phyloP scores from a whole-genome alignment of 2,329 filamentous ascomycete species.

The Botrytis galanthina region DNA sequence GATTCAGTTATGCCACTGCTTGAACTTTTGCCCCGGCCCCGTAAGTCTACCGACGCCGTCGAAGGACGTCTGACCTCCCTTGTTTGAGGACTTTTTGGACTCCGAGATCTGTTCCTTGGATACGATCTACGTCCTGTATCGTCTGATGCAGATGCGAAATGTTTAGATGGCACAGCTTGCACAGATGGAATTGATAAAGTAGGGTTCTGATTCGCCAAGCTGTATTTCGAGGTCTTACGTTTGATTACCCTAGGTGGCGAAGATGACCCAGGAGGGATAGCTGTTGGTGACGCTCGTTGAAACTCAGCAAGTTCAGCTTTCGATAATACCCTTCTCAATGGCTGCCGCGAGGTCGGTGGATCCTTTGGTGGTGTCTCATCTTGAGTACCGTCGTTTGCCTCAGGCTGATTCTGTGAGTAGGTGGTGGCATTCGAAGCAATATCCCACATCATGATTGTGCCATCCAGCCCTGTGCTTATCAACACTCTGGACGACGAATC shows the following conservation, averaged over 20 bases:
- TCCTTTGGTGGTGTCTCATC: constrained; percentile 45
- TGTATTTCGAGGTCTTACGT: constrained; percentile 53
- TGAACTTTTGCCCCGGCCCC: constrained; percentile 51
- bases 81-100: constrained; percentile 29
- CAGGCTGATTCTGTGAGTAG: constrained; percentile 29
- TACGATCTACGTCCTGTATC: constrained; percentile 29
- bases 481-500: constrained; percentile 56
- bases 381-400: constrained; percentile 13
- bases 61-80: constrained; percentile 50
- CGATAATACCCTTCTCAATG: constrained; percentile 81
- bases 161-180: constrained; percentile 30
- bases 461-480: constrained; percentile 75
- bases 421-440: constrained; percentile 29
- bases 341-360: constrained; percentile 60
- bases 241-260: constrained; percentile 56
- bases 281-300: constrained; percentile 49
- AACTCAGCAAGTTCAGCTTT: constrained; percentile 85
- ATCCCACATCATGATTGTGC: constrained; percentile 76
- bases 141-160: constrained; percentile 35
- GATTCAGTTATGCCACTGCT: constrained; percentile 44
- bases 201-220: constrained; percentile 52
- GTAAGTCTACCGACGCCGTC: constrained; percentile 47
- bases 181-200: constrained; percentile 39
- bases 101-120: constrained; percentile 35
- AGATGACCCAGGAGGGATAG: constrained; percentile 45